Evolutionary conservation across 2,329 filamentous ascomycete species (phyloP).

Genomic region (Aspergillus novofumigatus): DNA sequence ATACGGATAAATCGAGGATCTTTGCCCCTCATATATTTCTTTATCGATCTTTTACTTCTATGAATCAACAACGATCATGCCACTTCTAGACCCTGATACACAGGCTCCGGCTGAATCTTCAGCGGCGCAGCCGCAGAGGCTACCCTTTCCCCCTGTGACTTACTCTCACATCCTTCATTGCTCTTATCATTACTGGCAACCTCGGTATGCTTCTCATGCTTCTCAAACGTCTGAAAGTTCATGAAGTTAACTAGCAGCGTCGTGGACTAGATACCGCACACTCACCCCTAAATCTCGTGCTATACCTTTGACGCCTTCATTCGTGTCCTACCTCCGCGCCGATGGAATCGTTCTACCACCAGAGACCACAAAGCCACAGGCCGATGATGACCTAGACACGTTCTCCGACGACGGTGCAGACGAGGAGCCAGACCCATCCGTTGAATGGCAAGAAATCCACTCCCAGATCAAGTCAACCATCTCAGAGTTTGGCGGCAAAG

Average conservation of each 20-base stretch:
- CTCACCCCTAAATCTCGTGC: constrained; percentile 82
- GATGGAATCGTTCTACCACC: constrained; percentile 81
- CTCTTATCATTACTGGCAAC: constrained; percentile 90
- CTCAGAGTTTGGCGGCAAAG: constrained; percentile 73
- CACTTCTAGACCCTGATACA: constrained; percentile 23
- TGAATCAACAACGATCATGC: constrained; percentile 20
- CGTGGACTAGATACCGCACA: constrained; percentile 61
- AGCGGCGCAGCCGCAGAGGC: constrained; percentile 23
- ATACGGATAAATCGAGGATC: neutral
- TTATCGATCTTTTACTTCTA: neutral
- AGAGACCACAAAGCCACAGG: constrained; percentile 33
- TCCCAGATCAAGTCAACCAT: constrained; percentile 72
- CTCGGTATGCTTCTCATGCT: constrained; percentile 49
- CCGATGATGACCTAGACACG: constrained; percentile 49
- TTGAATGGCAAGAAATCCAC: constrained; percentile 67
- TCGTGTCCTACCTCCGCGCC: constrained; percentile 81
- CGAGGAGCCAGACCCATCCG: constrained; percentile 53
- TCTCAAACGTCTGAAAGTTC: neutral
- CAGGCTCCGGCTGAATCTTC: constrained; percentile 10
- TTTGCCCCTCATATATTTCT: constrained; percentile 2
- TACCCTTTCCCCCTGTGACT: constrained; percentile 78
- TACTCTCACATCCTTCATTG: constrained; percentile 88
- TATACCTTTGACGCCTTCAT: constrained; percentile 69
- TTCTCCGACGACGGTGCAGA: constrained; percentile 53
- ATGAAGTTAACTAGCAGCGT: constrained; percentile 7